Base-by-base conservation (phyloP, 306 rosid species). In the Sophora flavescens region DNA sequence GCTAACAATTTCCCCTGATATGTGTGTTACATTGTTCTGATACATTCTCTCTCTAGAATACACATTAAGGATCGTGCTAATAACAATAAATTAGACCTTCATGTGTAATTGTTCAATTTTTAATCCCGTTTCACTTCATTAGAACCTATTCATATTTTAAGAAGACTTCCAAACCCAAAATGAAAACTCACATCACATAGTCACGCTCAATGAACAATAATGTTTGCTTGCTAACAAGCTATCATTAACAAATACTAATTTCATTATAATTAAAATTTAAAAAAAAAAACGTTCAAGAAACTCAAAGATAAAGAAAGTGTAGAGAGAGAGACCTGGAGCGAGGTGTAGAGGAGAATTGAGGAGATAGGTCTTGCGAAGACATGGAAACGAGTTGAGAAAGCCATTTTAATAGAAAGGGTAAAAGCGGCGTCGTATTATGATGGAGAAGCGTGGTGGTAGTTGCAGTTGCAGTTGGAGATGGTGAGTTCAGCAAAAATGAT, bases 301-400 rank as follows among this genome's bases (percentile, higher is more conserved):
- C 45, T 3, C n/a, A 44, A 44, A 44, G n/a, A 11, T 9, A 44
- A 44, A 11, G 50, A 44, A 9, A 41, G 47, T 41, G 47, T 28
- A 70, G 42, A 84, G 28, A 45, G 57, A 57, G 71, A n/a, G 15
- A 86, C 89, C 89, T 80, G 84, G 53, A 6, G 77, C 50, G 66
- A 78, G 45, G 65, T 15, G 71, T 26, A 51, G 39, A 79, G 50
- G 28, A 83, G 39, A 56, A 81, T 63, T n/a, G 80, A 81, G 8
- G 70, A 70, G 70, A 67, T 70, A 63, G 83, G 83, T 14, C 79
- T 80, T 57, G 85, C 68, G 15, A 77, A 58, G 30, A 35, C 0
- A 57, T 68, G 78, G 13, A 80, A 60, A 63, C 85, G 85, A 58
- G 62, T 48, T 10, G 65, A 77, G 39, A 80, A 48, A 28, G 65